Percentiles rank a stretch among this genome's conserved stretches.
Evolutionary conservation across 176 grass and related monocot species (phyloP).

Genomic region (Bonia amplexicaulis): DNA sequence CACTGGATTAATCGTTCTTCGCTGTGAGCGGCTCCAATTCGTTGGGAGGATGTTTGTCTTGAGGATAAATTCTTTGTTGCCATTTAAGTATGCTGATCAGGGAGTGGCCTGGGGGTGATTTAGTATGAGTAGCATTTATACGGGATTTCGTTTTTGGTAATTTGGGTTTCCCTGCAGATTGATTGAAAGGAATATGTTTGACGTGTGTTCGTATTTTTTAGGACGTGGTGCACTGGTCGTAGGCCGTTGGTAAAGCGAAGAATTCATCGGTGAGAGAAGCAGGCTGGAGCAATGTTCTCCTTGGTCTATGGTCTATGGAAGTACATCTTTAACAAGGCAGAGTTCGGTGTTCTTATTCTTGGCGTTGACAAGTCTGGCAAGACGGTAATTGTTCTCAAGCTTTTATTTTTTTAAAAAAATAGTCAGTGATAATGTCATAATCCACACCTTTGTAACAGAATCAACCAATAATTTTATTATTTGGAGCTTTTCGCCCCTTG

Average conservation of each 20-base stretch:
- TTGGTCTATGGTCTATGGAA: slow-evolving; percentile 90
- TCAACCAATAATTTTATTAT: not conserved
- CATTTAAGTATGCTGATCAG: not conserved
- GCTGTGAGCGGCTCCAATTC: not conserved
- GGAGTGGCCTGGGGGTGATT: not conserved
- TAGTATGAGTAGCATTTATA: not conserved
- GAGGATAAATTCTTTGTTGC: not conserved
- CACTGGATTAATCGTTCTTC: not conserved
- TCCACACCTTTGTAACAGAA: not conserved
- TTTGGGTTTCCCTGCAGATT: not conserved
- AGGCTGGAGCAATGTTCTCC: slow-evolving; percentile 67
- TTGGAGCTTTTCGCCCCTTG: not conserved
- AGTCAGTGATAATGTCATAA: not conserved
- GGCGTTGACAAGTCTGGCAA: slow-evolving; percentile 85
- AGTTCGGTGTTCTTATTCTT: slow-evolving; percentile 81
- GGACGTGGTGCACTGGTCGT: not conserved
- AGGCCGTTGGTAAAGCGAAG: not conserved
- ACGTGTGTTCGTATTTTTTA: not conserved
- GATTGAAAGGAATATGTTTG: not conserved
- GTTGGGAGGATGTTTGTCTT: not conserved
- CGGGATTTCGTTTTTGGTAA: not conserved
- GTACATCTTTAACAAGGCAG: slow-evolving; percentile 77
- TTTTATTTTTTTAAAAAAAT: not conserved
- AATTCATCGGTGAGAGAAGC: not conserved
- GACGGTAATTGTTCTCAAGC: slow-evolving; percentile 47